A percentile compares a stretch with the other conserved stretches of the same genome.
These are phyloP conservation scores for Bruguiera sexangula DNA, from an alignment of 345 rosid species.

Conservation along the genomic window DNA sequence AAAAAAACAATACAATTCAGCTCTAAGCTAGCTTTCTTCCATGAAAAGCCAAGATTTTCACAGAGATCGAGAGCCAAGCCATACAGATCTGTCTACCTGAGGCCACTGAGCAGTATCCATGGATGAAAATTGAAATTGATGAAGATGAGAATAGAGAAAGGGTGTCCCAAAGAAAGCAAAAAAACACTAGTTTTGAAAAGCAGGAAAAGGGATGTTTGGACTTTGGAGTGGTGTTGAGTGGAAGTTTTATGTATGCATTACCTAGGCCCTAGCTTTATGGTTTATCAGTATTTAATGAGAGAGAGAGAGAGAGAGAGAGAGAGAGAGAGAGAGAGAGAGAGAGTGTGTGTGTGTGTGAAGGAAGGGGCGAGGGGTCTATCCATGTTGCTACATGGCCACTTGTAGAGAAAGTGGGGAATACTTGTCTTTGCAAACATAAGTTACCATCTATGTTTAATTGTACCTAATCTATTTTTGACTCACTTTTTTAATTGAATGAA, in stretches of 20 bases:
- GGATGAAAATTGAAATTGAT: neutral
- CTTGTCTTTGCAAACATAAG: constrained; percentile 10
- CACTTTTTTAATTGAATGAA: too few species aligned
- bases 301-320: constrained; percentile 12
- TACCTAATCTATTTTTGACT: too few species aligned
- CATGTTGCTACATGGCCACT: neutral
- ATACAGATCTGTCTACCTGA: constrained; percentile 59
- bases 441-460: neutral
- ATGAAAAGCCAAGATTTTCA: constrained; percentile 7
- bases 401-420: constrained; percentile 4
- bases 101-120: constrained; percentile 85
- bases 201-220: neutral
- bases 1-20: neutral
- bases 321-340: neutral
- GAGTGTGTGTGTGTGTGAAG: too few species aligned
- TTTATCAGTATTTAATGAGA: neutral
- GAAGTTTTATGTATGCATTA: neutral
- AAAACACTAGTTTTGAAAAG: neutral
- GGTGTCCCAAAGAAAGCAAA: neutral
- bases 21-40: neutral
- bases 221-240: neutral
- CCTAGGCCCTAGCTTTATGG: constrained; percentile 20
- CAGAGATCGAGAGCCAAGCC: constrained; percentile 6
- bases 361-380: neutral
- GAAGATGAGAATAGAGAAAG: too few species aligned